phyloP scores from a whole-genome alignment of 192 early-diverging fungal genomes.

The Backusella westeae region DNA sequence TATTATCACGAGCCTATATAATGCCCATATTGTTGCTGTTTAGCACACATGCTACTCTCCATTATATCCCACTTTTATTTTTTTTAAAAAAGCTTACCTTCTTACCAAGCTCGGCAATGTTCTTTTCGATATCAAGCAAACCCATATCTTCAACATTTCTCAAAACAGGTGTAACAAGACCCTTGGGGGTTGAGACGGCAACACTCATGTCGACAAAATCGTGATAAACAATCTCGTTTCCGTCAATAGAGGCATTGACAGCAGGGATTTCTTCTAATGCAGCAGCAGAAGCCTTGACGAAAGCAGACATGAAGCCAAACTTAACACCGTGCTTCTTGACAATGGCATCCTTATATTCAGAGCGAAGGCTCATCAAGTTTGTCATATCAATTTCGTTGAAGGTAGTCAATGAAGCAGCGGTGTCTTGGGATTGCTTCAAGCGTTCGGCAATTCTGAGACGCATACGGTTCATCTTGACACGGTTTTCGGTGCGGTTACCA shows the following conservation, averaged over 20 bases:
- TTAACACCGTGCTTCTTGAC: constrained; percentile 94
- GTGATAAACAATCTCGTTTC: constrained; percentile 86
- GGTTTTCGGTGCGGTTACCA: constrained; percentile 34
- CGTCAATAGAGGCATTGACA: constrained; percentile 95
- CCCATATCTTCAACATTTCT: constrained; percentile 86
- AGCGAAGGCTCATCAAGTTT: constrained; percentile 88
- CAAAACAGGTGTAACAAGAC: constrained; percentile 95
- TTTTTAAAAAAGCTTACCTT: constrained; percentile 50
- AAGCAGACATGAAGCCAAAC: constrained; percentile 98
- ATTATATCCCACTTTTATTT: neutral
- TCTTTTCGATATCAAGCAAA: constrained; percentile 90
- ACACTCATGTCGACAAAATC: constrained; percentile 96
- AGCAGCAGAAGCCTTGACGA: constrained; percentile 85
- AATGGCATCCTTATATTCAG: constrained; percentile 91
- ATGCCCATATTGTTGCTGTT: neutral
- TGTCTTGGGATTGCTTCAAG: constrained; percentile 96
- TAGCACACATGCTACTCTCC: neutral
- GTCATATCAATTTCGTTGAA: constrained; percentile 99
- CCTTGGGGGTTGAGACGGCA: constrained; percentile 98
- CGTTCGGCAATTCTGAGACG: constrained; percentile 89
- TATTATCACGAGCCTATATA: constrained; percentile 85
- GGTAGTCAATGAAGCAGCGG: constrained; percentile 94
- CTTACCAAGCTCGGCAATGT: constrained; percentile 81
- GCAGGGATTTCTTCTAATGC: constrained; percentile 90
- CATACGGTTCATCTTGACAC: constrained; percentile 98